Percentiles rank a stretch among this genome's conserved stretches.
These are phyloP conservation scores for Naganishia sp. DNA, from an alignment of 1,284 basidiomycete species.

Conservation along the genomic window DNA sequence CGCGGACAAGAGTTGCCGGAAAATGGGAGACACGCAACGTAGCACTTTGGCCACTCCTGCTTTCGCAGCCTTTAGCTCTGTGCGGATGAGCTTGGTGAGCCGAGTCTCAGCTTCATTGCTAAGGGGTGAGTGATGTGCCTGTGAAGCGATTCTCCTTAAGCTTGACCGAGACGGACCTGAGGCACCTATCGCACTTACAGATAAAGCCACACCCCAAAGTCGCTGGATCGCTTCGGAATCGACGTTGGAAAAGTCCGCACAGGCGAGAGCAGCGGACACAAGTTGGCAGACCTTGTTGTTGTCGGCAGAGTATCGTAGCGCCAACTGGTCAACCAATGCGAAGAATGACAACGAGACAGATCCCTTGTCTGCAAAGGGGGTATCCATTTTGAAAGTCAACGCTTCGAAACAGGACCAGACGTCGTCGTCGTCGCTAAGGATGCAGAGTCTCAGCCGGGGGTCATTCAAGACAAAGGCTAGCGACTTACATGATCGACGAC, in stretches of 20 bases:
- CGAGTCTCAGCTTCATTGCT: conserved; percentile 3
- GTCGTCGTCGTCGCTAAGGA: background rate
- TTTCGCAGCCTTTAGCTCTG: background rate
- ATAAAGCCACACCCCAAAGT: conserved; percentile 8
- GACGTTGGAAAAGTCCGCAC: background rate
- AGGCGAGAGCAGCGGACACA: conserved; percentile 3
- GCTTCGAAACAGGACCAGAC: conserved; percentile 7
- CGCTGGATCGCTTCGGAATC: background rate
- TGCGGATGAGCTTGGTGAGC: background rate
- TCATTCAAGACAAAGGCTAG: background rate
- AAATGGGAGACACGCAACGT: background rate
- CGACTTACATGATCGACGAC: conserved; percentile 12
- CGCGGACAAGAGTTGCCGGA: background rate
- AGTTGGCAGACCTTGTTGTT: conserved; percentile 1
- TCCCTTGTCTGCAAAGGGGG: background rate
- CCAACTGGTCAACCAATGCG: conserved; percentile 8
- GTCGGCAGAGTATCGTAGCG: background rate
- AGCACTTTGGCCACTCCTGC: background rate
- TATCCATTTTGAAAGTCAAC: background rate
- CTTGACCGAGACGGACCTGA: background rate
- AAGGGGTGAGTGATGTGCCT: conserved; percentile 1
- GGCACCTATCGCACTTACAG: background rate
- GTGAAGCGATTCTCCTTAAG: background rate
- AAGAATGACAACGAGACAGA: conserved; percentile 2
- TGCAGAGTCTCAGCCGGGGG: background rate